A percentile compares a stretch with the other conserved stretches of the same genome.
Evolutionary conservation across 768 basidiomycete species (phyloP).

Genomic region (Tricholoma sp.): DNA sequence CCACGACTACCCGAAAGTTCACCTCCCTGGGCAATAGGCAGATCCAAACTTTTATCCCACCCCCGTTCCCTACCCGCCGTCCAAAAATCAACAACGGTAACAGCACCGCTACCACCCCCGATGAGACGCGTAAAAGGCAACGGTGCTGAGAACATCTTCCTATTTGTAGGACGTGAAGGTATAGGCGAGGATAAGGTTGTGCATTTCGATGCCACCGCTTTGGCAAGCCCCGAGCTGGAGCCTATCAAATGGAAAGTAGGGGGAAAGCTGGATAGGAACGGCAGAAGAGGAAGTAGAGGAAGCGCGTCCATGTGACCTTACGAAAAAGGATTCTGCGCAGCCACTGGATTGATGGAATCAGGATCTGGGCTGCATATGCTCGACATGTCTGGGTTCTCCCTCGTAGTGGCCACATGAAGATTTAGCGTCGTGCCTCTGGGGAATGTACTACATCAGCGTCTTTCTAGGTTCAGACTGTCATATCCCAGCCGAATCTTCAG

Average conservation of each 20-base stretch:
- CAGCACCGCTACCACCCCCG: neutral
- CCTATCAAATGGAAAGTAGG: neutral
- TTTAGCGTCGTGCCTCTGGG: neutral
- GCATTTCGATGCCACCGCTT: conserved; percentile 1
- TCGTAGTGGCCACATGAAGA: neutral
- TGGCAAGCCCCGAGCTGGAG: conserved; percentile 1
- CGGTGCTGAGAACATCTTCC: conserved; percentile 6
- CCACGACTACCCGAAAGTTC: neutral
- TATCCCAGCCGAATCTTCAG: neutral
- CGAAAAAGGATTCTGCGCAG: neutral
- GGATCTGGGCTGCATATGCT: neutral
- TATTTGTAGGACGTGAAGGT: neutral
- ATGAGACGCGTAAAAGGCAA: conserved; percentile 4
- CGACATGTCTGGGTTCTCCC: neutral
- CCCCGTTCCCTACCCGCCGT: neutral
- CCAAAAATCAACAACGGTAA: conserved; percentile 9
- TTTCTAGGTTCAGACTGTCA: neutral
- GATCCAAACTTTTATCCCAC: neutral
- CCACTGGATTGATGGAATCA: neutral
- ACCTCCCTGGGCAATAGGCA: neutral
- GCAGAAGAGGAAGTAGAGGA: conserved; percentile 20
- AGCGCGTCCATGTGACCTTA: neutral
- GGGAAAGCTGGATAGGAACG: conserved; percentile 50
- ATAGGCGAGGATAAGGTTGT: neutral
- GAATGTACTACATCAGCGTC: neutral